phyloP scores from a whole-genome alignment of 1,284 basidiomycete genomes.

The Xerocomus amazonicus region DNA sequence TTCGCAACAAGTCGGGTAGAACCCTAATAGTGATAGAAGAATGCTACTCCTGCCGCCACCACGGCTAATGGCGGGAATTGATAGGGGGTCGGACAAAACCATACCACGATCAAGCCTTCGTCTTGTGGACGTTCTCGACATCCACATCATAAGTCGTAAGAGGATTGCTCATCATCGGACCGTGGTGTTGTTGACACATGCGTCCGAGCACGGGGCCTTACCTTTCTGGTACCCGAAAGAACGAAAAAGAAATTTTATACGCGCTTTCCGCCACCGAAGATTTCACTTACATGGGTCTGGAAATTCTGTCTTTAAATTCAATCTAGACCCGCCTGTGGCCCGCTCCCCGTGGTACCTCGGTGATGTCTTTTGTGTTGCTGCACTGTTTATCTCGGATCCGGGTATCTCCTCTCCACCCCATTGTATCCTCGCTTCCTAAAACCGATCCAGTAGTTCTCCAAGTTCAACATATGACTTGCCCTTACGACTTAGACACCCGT shows the following conservation, averaged over 20 bases:
- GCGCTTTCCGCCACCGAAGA: constrained; percentile 6
- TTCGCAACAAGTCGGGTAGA: too few relatives aligned
- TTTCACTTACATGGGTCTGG: constrained; percentile 9
- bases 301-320: constrained; percentile 7
- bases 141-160: constrained; percentile 2
- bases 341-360: constrained; percentile 14
- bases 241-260: constrained; percentile 6
- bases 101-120: too few relatives aligned
- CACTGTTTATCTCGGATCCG: constrained; percentile 9
- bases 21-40: too few relatives aligned
- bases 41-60: too few relatives aligned
- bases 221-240: constrained; percentile 3
- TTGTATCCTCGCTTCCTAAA: constrained; percentile 10
- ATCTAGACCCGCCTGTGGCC: constrained; percentile 2
- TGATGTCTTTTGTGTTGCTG: not conserved
- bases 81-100: too few relatives aligned
- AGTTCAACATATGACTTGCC: not conserved
- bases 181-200: not conserved
- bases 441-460: not conserved
- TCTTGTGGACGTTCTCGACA: constrained; percentile 8
- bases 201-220: constrained; percentile 1
- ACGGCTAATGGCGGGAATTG: too few relatives aligned
- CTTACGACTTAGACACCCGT: not conserved
- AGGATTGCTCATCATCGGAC: constrained; percentile 10
- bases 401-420: constrained; percentile 3